A percentile compares a stretch with the other conserved stretches of the same genome.
phyloP scores from a whole-genome alignment of 73 alveolate genomes.

The Paramecium primaurelia region DNA sequence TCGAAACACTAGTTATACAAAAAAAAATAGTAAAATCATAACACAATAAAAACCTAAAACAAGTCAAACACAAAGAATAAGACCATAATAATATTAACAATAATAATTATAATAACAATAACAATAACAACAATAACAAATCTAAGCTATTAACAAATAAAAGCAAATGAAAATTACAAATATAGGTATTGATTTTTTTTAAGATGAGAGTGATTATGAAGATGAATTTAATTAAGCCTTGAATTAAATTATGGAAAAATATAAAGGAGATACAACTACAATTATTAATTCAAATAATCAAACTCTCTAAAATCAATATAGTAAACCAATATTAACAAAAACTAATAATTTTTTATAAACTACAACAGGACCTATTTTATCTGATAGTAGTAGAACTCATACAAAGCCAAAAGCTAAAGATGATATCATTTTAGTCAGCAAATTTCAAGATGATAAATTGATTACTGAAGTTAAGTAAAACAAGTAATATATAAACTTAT shows the following conservation, averaged over 20 bases:
- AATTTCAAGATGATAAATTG: not conserved
- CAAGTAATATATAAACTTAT: not conserved
- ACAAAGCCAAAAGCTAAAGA: not conserved
- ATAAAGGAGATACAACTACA: not conserved
- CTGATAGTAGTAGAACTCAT: not conserved
- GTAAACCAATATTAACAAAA: not conserved
- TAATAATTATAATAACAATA: not conserved
- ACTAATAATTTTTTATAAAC: not conserved
- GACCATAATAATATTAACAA: not conserved
- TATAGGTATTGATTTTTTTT: constrained; percentile 2
- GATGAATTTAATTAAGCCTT: constrained; percentile 8
- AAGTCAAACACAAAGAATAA: not conserved
- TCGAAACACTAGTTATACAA: not conserved
- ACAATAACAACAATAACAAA: too few species aligned
- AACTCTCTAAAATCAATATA: not conserved
- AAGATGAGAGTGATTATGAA: constrained; percentile 3
- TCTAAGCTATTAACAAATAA: not conserved
- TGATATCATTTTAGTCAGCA: not conserved
- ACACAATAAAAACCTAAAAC: not conserved
- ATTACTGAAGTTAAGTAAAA: constrained; percentile 16
- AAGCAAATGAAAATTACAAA: not conserved
- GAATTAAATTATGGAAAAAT: not conserved
- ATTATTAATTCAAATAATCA: not conserved
- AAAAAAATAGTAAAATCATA: not conserved
- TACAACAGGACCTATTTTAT: not conserved